Conservation (phyloP, 192 early-diverging fungal species). For the Rhizophagus prolifer region DNA sequence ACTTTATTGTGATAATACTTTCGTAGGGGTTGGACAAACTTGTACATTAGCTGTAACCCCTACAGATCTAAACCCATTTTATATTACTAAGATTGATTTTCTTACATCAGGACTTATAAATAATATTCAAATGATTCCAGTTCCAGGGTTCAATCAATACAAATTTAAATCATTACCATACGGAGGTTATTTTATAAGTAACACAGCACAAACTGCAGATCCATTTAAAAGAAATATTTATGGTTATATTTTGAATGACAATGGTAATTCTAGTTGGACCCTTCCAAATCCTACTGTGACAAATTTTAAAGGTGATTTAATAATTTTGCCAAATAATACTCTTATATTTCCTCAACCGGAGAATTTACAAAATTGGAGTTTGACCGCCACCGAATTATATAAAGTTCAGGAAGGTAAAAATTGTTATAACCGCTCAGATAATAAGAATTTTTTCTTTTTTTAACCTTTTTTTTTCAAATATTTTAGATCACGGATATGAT, state of each 20-base stretch:
- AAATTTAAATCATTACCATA: not conserved
- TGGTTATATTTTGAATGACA: not conserved
- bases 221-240: not conserved
- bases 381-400: too few species aligned
- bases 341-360: too few species aligned
- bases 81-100: not conserved
- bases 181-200: not conserved
- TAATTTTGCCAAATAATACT: too few species aligned
- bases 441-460: not conserved
- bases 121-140: not conserved
- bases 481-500: not conserved
- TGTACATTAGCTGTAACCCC: not conserved
- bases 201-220: too few species aligned
- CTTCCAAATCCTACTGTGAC: not conserved
- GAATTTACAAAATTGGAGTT: too few species aligned
- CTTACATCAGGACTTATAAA: not conserved
- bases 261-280: not conserved
- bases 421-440: not conserved
- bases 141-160: not conserved
- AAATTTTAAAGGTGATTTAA: too few species aligned
- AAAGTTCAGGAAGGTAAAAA: not conserved
- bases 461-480: not conserved
- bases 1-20: too few species aligned
- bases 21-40: too few species aligned
- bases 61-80: not conserved